Percentiles rank a stretch among this genome's conserved stretches.
Conservation (phyloP, 805 yeast species). For the Kuraishia hungarica region DNA sequence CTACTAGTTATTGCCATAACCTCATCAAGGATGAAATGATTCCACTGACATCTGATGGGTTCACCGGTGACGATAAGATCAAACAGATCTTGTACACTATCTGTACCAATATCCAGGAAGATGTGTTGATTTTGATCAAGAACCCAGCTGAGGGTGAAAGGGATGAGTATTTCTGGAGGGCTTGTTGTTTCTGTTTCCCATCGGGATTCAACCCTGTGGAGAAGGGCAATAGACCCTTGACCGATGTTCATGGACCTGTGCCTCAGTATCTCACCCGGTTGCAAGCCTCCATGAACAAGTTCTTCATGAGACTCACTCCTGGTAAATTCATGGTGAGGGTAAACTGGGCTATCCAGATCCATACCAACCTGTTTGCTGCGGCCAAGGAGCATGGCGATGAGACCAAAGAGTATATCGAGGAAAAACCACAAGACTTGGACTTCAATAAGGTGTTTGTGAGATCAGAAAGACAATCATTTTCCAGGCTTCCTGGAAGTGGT, state of each 20-base stretch:
- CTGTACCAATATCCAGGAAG: slow-evolving; percentile 38
- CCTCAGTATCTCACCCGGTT: slow-evolving; percentile 50
- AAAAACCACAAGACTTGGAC: slow-evolving; percentile 19
- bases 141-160: slow-evolving; percentile 16
- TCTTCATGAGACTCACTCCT: slow-evolving; percentile 42
- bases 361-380: slow-evolving; percentile 29
- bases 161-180: slow-evolving; percentile 42
- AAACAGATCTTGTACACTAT: slow-evolving; percentile 6
- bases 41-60: slow-evolving; percentile 19
- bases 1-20: slow-evolving; percentile 21
- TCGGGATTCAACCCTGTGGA: slow-evolving; percentile 56
- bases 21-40: slow-evolving; percentile 29
- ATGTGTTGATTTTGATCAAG: slow-evolving; percentile 38
- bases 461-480: slow-evolving; percentile 44
- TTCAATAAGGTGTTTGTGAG: slow-evolving; percentile 35
- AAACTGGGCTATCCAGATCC: slow-evolving; percentile 58
- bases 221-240: slow-evolving; percentile 38
- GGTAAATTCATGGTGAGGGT: slow-evolving; percentile 45
- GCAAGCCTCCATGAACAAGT: slow-evolving; percentile 49
- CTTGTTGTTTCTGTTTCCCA: slow-evolving; percentile 50
- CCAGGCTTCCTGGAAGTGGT: slow-evolving; percentile 32
- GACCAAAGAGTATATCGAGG: slow-evolving; percentile 19
- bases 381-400: slow-evolving; percentile 26
- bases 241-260: slow-evolving; percentile 54
- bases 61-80: slow-evolving; percentile 4